Conservation (phyloP, 192 early-diverging fungal species). For the Dimargaris xerosporica region DNA sequence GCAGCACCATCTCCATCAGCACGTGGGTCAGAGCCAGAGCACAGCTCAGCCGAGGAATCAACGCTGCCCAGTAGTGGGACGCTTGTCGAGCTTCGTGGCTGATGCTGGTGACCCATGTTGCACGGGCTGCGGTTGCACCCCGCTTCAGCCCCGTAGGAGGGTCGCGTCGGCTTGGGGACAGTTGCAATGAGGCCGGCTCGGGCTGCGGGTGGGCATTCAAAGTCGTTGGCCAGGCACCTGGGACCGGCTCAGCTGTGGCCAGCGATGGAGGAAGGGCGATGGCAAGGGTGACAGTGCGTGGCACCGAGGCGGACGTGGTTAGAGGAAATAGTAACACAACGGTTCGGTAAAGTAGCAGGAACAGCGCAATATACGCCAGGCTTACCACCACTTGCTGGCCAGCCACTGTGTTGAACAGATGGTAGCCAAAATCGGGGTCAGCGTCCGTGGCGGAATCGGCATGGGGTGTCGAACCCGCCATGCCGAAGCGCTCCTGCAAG, state of each 20-base stretch:
- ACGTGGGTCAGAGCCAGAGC: background rate
- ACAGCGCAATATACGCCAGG: background rate
- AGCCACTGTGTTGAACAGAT: slow-evolving; percentile 2
- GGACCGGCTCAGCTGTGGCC: background rate
- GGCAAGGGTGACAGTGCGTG: background rate
- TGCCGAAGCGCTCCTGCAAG: too few species aligned
- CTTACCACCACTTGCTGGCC: background rate
- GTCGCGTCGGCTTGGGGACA: background rate
- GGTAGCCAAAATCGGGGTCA: slow-evolving; percentile 12
- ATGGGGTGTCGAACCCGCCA: background rate
- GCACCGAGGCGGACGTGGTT: background rate
- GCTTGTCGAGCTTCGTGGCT: background rate
- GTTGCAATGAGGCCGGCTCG: background rate
- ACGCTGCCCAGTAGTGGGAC: slow-evolving; percentile 7
- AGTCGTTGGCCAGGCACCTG: background rate
- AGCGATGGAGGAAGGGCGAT: background rate
- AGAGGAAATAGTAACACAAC: background rate
- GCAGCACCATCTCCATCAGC: background rate
- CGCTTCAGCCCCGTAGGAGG: background rate
- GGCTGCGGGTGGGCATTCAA: background rate
- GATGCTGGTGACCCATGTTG: background rate
- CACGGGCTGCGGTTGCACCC: background rate
- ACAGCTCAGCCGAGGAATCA: slow-evolving; percentile 9
- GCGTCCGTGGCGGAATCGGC: background rate
- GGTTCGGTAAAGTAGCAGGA: background rate